Base-by-base conservation (phyloP, 2,329 filamentous ascomycete species). In the Claviceps lovelessii region DNA sequence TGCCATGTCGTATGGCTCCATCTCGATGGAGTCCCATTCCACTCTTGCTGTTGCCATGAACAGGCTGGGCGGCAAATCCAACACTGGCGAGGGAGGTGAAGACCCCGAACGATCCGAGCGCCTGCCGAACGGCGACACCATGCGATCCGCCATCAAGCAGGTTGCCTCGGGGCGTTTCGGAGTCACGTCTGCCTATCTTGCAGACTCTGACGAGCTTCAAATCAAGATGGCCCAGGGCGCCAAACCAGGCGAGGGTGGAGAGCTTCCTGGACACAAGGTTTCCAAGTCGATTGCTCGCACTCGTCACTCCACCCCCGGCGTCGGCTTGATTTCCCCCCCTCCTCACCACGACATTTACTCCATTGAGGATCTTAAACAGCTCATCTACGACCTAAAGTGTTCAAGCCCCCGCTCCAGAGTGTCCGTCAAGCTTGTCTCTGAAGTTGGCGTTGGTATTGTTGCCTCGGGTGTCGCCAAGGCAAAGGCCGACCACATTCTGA, bases 151-250 rank as follows among this genome's bases (percentile, higher is more conserved):
- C 53, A 97, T 97, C 72, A 97, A 97, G 75, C 91, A 97, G 74
- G 88, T 97, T 64, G 91, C 91, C 48, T 95, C 90, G 49, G 91
- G 91, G 59, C 87, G 91, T 65, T 97, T 97, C 65, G 91, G 91
- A 76, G 91, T 96, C 58, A 97, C 91, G 1, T 93, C 88, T 56
- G 88, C 89, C 67, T 97, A 96, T 68, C 81, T 97, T 17, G 89
- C 90, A 51, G 91, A 97, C 69, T 88, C 91, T 19, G 91, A 97
- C 65, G 90, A 97, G 73, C 77, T 97, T 49, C 91, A 97, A 71
- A 97, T 97, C 74, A 97, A 97, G 81, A 97, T 97, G 91, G 91
- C 91, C 10, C 91, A 97, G 73, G 91, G 91, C 68, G 91, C 91
- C 59, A 97, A 97, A 80, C 91, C 91, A 55, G 91, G 91, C 72